A percentile compares a stretch with the other conserved stretches of the same genome.
These are phyloP conservation scores for Hypoxylon perforatum DNA, from an alignment of 495 filamentous ascomycete genomes.

Conservation along the genomic window DNA sequence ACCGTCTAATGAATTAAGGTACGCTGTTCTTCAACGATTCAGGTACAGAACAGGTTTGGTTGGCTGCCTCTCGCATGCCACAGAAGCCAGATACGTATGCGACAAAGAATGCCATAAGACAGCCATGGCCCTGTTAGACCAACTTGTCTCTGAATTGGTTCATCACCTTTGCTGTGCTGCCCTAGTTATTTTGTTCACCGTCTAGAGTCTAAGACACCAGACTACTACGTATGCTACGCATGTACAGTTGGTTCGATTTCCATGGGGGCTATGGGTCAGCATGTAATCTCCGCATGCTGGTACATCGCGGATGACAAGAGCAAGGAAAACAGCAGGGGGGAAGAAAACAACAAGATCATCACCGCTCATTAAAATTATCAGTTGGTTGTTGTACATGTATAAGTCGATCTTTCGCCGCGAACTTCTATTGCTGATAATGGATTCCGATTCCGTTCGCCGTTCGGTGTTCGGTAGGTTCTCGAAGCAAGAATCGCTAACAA, in stretches of 20 bases:
- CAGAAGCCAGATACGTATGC: conserved; percentile 16
- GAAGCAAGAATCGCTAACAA: conserved; percentile 29
- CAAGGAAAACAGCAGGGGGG: conserved; percentile 36
- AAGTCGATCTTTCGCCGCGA: background rate
- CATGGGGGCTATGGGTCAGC: conserved; percentile 38
- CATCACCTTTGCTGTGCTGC: conserved; percentile 24
- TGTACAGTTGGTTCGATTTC: conserved; percentile 14
- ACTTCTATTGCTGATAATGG: background rate
- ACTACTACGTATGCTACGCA: too few relatives aligned
- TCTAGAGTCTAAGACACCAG: conserved; percentile 37
- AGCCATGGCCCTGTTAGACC: conserved; percentile 28
- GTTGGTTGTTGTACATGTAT: conserved; percentile 8
- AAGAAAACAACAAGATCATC: conserved; percentile 26
- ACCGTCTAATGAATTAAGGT: conserved; percentile 17
- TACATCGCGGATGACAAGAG: conserved; percentile 40
- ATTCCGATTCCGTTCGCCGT: conserved; percentile 17
- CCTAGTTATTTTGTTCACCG: conserved; percentile 21
- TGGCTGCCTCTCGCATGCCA: conserved; percentile 16
- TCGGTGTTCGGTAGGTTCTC: conserved; percentile 5
- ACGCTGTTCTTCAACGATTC: conserved; percentile 10
- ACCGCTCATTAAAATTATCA: conserved; percentile 30
- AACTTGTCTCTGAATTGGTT: conserved; percentile 35
- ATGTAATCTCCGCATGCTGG: conserved; percentile 42
- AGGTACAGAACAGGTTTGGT: conserved; percentile 15
- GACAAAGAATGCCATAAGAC: conserved; percentile 40